Base-by-base conservation (phyloP, 2,329 filamentous ascomycete genomes). In the Biscogniauxia mediterranea region DNA sequence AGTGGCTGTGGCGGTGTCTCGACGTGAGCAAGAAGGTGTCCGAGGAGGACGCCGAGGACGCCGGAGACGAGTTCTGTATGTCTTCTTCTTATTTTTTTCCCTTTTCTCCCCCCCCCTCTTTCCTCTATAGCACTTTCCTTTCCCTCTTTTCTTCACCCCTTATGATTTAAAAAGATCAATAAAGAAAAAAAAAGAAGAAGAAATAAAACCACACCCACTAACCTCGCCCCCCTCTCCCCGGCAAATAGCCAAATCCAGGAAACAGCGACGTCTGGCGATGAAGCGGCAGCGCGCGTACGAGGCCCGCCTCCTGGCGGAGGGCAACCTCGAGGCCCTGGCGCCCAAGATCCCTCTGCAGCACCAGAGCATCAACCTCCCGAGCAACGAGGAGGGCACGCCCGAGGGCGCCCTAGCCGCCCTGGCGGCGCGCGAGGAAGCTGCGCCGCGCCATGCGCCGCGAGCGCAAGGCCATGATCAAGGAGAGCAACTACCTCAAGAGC, bases 401-500 rank as follows among this genome's bases (percentile, higher is more conserved):
- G 73, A 75, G 58, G 78, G 81, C 55, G 81, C 83, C 55, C 61
- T 86, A 38, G 72, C 73, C 56, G 83, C 84, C 38, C 77, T 73
- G 9, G 70, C 75, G 28, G 79, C 84, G 72, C 81, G 90, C 72
- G 81, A 83, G 64, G 85, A 88, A 88, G 69, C 79, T 93, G 70
- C 89, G 82, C 66, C 85, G 82, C 77, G 87, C 87, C 38, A 88
- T 93, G 89, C 85, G 91, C 71, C 84, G 84, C 74, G 89, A 92
- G 80, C 82, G 91, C 73, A 86, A 89, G 77, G 85, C 84, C 62
- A 85, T 83, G 77, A 95, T 95, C 73, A 94, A 93, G 85, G 91
- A 95, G 81, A 79, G 78, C 73, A 95, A 95, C 79, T 95, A 93
- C 83, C 84, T 95, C 77, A 91, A 89, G 84, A 85, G 87, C 52